Conservation (phyloP, 257 asterid genomes). For the Solanum peruvianum region DNA sequence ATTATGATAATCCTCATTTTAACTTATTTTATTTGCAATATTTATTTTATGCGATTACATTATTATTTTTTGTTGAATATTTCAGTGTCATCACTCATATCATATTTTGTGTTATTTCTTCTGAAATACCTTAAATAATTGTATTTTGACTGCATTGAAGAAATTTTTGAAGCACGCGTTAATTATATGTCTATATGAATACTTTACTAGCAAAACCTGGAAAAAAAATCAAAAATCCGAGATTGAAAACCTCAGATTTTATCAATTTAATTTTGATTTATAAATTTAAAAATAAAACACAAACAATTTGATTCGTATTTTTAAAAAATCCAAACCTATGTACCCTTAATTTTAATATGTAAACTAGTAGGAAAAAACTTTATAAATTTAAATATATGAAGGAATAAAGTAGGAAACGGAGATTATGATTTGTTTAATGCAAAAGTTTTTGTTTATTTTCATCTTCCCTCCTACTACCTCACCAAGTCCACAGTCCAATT, state of each 20-base stretch:
- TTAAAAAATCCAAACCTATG: not conserved
- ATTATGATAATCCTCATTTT: not conserved
- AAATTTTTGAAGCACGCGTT: not conserved
- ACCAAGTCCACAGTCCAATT: not conserved
- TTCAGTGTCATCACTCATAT: not conserved
- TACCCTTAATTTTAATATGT: not conserved
- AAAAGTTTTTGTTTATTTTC: not conserved
- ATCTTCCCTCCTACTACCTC: not conserved
- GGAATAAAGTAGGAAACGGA: not conserved
- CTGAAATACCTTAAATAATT: not conserved
- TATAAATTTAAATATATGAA: not conserved
- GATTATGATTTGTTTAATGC: not conserved
- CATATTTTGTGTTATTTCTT: not conserved
- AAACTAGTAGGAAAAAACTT: not conserved
- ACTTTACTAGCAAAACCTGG: no score
- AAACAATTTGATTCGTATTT: no score
- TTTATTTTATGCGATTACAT: not conserved
- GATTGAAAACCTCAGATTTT: not conserved
- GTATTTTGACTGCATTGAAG: not conserved
- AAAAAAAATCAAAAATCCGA: not conserved
- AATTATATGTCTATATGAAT: not conserved
- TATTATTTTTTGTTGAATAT: not conserved
- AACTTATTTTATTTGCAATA: no score
- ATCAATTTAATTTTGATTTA: no score
- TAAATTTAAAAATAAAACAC: not conserved